These are phyloP conservation scores for Microbotryum intermedium DNA, from an alignment of 1,284 basidiomycete genomes.

Conservation along the genomic window DNA sequence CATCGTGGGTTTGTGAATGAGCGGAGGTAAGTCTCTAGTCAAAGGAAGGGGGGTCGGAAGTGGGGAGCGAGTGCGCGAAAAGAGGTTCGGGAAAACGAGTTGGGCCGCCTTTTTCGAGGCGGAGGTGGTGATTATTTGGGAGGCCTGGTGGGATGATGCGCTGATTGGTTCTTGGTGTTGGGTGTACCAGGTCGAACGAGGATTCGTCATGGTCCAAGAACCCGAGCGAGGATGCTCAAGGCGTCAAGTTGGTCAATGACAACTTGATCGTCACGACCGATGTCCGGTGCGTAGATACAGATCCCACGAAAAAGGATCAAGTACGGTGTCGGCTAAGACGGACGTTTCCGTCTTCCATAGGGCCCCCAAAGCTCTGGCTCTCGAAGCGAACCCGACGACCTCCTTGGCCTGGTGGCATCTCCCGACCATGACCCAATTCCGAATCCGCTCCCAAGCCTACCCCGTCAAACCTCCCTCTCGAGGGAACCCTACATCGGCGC, in stretches of 20 bases:
- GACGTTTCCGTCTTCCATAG: background rate
- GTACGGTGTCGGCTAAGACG: background rate
- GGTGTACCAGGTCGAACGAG: slow-evolving; percentile 12
- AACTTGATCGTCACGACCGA: slow-evolving; percentile 40
- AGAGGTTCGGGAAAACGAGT: too few species aligned
- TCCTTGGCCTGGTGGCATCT: slow-evolving; percentile 41
- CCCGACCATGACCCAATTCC: slow-evolving; percentile 36
- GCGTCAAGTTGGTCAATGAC: slow-evolving; percentile 32
- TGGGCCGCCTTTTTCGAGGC: background rate
- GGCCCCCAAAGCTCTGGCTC: slow-evolving; percentile 38
- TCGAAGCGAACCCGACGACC: slow-evolving; percentile 31
- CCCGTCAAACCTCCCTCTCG: slow-evolving; percentile 33
- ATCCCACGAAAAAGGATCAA: too few species aligned
- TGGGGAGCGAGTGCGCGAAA: too few species aligned
- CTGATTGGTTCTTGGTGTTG: too few species aligned
- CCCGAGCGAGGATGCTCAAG: slow-evolving; percentile 30
- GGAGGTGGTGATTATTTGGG: too few species aligned
- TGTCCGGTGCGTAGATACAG: slow-evolving; percentile 25
- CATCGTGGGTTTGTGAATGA: slow-evolving; percentile 41
- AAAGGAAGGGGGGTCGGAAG: background rate
- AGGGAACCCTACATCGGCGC: background rate
- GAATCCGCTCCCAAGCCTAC: slow-evolving; percentile 37
- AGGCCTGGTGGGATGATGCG: too few species aligned
- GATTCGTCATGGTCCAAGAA: slow-evolving; percentile 28
- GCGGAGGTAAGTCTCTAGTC: slow-evolving; percentile 11